Conservation (phyloP, 2,329 filamentous ascomycete species). For the Albifimbria verrucaria region DNA sequence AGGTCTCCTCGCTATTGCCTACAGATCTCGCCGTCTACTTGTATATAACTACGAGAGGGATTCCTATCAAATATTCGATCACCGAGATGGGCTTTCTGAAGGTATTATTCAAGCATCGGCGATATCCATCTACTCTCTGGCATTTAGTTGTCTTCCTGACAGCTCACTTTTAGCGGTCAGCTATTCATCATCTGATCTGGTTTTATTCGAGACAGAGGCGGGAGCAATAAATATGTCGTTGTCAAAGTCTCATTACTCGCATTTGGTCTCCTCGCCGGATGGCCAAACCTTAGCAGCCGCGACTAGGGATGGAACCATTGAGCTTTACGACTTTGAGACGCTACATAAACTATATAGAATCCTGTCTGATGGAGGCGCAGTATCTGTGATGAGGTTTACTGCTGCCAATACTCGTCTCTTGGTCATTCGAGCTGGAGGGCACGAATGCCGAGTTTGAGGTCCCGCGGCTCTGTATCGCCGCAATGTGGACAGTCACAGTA, state of each 20-base stretch:
- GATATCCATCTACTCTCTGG: not conserved
- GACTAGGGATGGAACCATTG: not conserved
- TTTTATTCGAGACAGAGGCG: not conserved
- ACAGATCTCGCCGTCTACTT: not conserved
- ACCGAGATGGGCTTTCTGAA: not conserved
- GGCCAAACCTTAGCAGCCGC: not conserved
- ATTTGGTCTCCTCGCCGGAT: not conserved
- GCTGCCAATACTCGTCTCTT: not conserved
- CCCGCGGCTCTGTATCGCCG: not conserved
- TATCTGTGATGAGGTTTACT: not conserved
- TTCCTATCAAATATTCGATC: constrained; percentile 1
- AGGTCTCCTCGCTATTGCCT: not conserved
- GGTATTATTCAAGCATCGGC: not conserved
- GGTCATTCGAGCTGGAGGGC: not conserved
- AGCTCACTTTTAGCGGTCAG: not conserved
- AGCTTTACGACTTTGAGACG: constrained; percentile 1
- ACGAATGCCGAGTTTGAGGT: not conserved
- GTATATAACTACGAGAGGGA: constrained; percentile 1
- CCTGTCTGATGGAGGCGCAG: not conserved
- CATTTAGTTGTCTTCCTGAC: not conserved
- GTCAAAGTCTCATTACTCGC: not conserved
- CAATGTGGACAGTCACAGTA: not conserved
- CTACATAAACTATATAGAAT: constrained; percentile 1
- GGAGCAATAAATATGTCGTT: not conserved
- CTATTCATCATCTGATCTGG: not conserved